Evolutionary conservation across 345 rosid genomes (phyloP).

Genomic region (Heritiera littoralis): DNA sequence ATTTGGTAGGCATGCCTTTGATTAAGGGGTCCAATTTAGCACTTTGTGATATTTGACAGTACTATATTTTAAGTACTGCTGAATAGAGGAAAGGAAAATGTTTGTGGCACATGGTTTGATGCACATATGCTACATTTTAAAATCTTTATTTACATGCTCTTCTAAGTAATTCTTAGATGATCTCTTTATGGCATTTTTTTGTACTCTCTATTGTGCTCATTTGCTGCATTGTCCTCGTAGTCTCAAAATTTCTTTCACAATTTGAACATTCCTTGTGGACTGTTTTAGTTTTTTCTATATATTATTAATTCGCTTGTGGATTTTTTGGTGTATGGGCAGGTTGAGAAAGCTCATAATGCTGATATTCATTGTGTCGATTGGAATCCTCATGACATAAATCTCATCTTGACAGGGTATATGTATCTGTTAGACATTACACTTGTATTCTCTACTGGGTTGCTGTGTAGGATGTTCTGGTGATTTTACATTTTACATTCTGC

Average conservation of each 20-base stretch:
- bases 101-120: background rate
- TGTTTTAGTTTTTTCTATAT: background rate
- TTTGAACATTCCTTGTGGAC: background rate
- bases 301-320: background rate
- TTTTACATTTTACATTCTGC: background rate
- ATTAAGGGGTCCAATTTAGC: background rate
- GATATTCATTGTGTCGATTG: conserved; percentile 99
- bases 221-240: background rate
- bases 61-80: too few species aligned
- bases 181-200: background rate
- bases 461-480: background rate
- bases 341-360: conserved; percentile 91
- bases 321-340: conserved; percentile 44
- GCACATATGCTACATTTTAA: background rate
- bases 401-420: conserved; percentile 87
- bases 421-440: conserved; percentile 4
- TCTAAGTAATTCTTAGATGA: conserved; percentile 7
- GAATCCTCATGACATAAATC: conserved; percentile 88
- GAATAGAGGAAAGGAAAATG: background rate
- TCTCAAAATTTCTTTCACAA: background rate
- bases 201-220: background rate
- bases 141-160: background rate
- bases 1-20: background rate
- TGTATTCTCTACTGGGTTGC: background rate
- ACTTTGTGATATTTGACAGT: background rate